Evolutionary conservation across 495 filamentous ascomycete genomes (phyloP).

Genomic region (Amniculicola lignicola): DNA sequence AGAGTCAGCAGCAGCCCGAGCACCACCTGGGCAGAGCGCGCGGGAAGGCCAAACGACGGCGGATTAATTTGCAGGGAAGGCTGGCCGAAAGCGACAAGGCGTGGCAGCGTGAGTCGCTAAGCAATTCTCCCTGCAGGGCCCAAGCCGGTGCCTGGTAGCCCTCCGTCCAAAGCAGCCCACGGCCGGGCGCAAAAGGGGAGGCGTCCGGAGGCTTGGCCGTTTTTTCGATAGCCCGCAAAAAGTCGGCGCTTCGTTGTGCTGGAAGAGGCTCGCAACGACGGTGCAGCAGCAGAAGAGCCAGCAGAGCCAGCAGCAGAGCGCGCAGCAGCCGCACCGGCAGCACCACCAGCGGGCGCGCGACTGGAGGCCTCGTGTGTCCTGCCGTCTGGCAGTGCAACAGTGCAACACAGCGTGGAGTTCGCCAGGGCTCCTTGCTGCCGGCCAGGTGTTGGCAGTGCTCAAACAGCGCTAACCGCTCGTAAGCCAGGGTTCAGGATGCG

Average conservation of each 20-base stretch:
- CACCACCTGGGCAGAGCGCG: background rate
- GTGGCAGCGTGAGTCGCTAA: background rate
- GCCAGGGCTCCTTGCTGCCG: background rate
- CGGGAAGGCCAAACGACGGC: constrained; percentile 6
- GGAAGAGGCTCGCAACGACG: background rate
- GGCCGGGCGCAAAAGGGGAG: constrained; percentile 13
- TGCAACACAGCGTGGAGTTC: background rate
- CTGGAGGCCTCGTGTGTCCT: background rate
- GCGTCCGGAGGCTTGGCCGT: background rate
- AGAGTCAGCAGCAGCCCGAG: background rate
- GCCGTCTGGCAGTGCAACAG: background rate
- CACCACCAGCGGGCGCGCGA: background rate
- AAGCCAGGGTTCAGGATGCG: no score
- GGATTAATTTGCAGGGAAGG: background rate
- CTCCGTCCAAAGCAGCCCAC: constrained; percentile 6
- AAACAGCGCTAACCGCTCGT: background rate
- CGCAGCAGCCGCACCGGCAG: background rate
- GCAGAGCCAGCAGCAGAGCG: background rate
- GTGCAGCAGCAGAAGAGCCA: background rate
- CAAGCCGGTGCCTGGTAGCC: constrained; percentile 3
- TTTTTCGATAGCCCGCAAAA: constrained; percentile 17
- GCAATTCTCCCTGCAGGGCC: constrained; percentile 9
- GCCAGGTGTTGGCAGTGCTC: background rate
- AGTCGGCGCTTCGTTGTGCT: background rate
- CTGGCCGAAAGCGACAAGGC: background rate